Conservation (phyloP, 2,329 filamentous ascomycete species). For the Dothideomycetes sp. region DNA sequence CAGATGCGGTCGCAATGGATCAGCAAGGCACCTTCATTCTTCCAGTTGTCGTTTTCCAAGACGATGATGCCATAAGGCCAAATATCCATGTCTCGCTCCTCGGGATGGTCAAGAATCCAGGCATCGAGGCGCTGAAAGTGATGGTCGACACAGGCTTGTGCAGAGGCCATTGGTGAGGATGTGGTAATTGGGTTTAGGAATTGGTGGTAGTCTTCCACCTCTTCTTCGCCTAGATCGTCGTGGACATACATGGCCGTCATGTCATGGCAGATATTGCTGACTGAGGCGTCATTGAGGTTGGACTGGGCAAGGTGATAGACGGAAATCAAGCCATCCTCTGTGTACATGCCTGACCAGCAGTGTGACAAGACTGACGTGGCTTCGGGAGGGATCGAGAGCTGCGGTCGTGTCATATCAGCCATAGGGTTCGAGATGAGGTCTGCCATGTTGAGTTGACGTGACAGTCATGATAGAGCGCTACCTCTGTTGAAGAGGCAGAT, state of each 20-base stretch:
- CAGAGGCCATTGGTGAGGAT: not conserved
- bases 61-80: slow-evolving; percentile 1
- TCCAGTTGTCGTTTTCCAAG: too few relatives aligned
- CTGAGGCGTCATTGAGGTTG: not conserved
- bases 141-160: not conserved
- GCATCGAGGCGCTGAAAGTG: not conserved
- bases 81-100: not conserved
- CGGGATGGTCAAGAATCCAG: not conserved
- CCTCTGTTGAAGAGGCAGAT: too few relatives aligned
- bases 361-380: too few relatives aligned
- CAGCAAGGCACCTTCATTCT: not conserved
- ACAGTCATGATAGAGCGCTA: too few relatives aligned
- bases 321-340: too few relatives aligned
- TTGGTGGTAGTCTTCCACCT: not conserved
- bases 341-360: too few relatives aligned
- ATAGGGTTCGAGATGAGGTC: too few relatives aligned
- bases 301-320: slow-evolving; percentile 1
- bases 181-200: not conserved
- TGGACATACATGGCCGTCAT: not conserved
- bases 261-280: not conserved
- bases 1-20: not conserved
- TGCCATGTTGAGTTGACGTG: too few relatives aligned
- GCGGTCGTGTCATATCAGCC: too few relatives aligned
- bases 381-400: too few relatives aligned
- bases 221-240: not conserved